Percentiles rank a stretch among this genome's conserved stretches.
These are phyloP conservation scores for Paraphoma sp. DNA, from an alignment of 2,329 filamentous ascomycete genomes.

Conservation along the genomic window DNA sequence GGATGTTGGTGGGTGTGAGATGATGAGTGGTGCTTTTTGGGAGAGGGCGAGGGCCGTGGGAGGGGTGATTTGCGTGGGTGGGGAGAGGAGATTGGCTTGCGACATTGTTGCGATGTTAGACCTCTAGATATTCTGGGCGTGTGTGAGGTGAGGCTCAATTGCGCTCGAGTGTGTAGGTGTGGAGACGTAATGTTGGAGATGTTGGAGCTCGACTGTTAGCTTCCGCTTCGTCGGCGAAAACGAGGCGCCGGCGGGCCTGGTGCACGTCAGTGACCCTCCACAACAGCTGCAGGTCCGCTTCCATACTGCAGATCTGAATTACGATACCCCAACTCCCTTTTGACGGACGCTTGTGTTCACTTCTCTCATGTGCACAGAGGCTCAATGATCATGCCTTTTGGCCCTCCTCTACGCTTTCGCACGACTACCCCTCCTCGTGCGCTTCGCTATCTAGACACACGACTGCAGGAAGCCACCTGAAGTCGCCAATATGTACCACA, in stretches of 20 bases:
- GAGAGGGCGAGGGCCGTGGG: slow-evolving; percentile 54
- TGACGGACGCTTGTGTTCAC: background rate
- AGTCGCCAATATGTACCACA: slow-evolving; percentile 32
- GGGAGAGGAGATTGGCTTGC: slow-evolving; percentile 47
- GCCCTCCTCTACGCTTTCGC: slow-evolving; percentile 27
- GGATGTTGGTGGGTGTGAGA: slow-evolving; percentile 47
- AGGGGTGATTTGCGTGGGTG: slow-evolving; percentile 50
- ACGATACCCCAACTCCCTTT: background rate
- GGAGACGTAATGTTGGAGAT: slow-evolving; percentile 11
- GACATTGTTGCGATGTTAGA: slow-evolving; percentile 27
- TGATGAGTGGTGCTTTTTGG: slow-evolving; percentile 52
- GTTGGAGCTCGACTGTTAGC: slow-evolving; percentile 19
- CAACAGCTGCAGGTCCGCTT: slow-evolving; percentile 1
- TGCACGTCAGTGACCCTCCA: slow-evolving; percentile 17
- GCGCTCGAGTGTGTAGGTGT: slow-evolving; percentile 4
- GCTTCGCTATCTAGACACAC: slow-evolving; percentile 20
- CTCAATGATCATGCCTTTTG: slow-evolving; percentile 43
- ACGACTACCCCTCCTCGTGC: slow-evolving; percentile 39
- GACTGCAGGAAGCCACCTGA: slow-evolving; percentile 20
- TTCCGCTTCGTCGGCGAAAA: slow-evolving; percentile 26
- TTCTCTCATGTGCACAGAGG: slow-evolving; percentile 21
- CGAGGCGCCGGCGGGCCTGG: slow-evolving; percentile 18
- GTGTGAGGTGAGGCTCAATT: background rate
- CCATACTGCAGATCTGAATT: background rate
- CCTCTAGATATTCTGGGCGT: too few relatives aligned